Evolutionary conservation across 805 yeast genomes (phyloP).

Genomic region (Hanseniaspora pseudoguilliermondii): DNA sequence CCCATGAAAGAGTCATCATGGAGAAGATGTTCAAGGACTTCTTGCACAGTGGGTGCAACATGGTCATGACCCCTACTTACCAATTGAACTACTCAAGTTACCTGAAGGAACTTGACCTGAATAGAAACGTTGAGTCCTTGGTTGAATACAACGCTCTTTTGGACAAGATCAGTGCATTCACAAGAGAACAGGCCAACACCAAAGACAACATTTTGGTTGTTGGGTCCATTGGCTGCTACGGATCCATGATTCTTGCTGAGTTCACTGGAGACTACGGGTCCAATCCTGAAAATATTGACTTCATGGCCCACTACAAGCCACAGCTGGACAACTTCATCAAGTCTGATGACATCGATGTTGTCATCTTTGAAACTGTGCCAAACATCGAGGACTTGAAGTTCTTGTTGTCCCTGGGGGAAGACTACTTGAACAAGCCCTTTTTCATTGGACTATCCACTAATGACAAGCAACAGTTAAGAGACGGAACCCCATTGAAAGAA

Average conservation of each 20-base stretch:
- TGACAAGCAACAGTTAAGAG: slow-evolving; percentile 31
- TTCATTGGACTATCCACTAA: slow-evolving; percentile 35
- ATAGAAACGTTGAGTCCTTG: slow-evolving; percentile 12
- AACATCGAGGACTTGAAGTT: slow-evolving; percentile 43
- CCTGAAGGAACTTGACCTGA: slow-evolving; percentile 21
- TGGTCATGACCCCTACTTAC: slow-evolving; percentile 43
- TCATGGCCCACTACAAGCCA: slow-evolving; percentile 24
- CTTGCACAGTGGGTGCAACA: slow-evolving; percentile 41
- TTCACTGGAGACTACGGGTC: slow-evolving; percentile 53
- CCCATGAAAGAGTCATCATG: slow-evolving; percentile 33
- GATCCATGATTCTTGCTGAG: slow-evolving; percentile 31
- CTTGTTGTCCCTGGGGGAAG: slow-evolving; percentile 28
- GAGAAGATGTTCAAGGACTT: slow-evolving; percentile 39
- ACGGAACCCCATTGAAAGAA: slow-evolving; percentile 33
- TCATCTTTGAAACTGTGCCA: slow-evolving; percentile 67
- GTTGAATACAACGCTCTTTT: slow-evolving; percentile 19
- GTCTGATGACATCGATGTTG: slow-evolving; percentile 36
- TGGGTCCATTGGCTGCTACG: slow-evolving; percentile 56
- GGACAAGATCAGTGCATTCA: slow-evolving; percentile 18
- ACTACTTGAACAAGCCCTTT: slow-evolving; percentile 34
- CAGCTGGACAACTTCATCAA: slow-evolving; percentile 40
- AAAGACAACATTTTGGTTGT: slow-evolving; percentile 9
- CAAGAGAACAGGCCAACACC: slow-evolving; percentile 7
- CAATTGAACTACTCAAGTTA: slow-evolving; percentile 40
- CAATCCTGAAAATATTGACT: slow-evolving; percentile 21